Evolutionary conservation across 164 flowering plant genomes (phyloP).

Genomic region (Nymphaea thermarum): DNA sequence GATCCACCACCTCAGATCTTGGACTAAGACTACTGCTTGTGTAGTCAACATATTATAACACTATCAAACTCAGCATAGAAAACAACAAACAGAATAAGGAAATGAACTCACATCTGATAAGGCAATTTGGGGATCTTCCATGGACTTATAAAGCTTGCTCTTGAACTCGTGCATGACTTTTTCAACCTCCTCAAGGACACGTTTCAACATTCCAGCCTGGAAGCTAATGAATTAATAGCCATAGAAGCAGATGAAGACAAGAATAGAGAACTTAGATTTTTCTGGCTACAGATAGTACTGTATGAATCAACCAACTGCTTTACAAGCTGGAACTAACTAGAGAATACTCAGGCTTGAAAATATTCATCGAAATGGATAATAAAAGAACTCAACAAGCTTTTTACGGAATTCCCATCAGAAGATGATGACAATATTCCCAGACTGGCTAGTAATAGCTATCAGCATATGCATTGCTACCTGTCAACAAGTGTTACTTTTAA

Average conservation of each 20-base stretch:
- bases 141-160: slow-evolving; percentile 81
- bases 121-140: slow-evolving; percentile 95
- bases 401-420: neutral
- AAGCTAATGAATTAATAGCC: neutral
- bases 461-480: too few species aligned
- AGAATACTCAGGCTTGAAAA: neutral
- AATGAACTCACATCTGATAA: slow-evolving; percentile 52
- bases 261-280: neutral
- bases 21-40: too few species aligned
- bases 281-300: too few species aligned
- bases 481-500: too few species aligned
- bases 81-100: neutral
- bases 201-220: slow-evolving; percentile 94
- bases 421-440: neutral
- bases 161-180: slow-evolving; percentile 95
- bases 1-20: too few species aligned
- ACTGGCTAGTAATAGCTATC: too few species aligned
- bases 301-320: too few species aligned
- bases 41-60: too few species aligned
- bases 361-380: neutral
- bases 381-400: neutral
- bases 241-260: neutral
- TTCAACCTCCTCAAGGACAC: slow-evolving; percentile 99
- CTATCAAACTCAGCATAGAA: too few species aligned
- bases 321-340: neutral